Base-by-base conservation (phyloP, 2,329 filamentous ascomycete species). In the Colletotrichum gigasporum region DNA sequence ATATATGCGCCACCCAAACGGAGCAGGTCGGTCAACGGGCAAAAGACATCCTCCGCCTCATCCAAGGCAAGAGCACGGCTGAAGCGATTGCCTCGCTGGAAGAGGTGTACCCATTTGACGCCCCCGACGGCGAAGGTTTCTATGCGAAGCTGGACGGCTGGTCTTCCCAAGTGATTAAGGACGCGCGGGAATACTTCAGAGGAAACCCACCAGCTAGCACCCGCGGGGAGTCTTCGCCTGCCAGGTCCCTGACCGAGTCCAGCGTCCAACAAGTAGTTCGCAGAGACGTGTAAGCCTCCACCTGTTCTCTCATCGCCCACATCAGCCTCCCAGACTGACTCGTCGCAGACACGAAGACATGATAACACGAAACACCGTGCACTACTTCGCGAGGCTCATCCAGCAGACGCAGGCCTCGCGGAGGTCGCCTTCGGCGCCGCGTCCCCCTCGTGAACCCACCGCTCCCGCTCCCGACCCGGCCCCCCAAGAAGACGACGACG, bases 21-120 rank as follows among this genome's bases (percentile, higher is more conserved):
- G 24, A 48, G n/a, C 5, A 26, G 11, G 57, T 58, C 16, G 34
- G 34, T 3, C 37, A 57, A 16, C 47, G 60, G 14, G 52, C 53
- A 3, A 30, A 11, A 4, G 12, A 11, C 3, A 58, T 68, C 8
- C 22, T 54, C 5, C n/a, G 24, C 6, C 51, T 52, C 3, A 51
- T 61, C 30, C 12, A 57, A n/a, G 51, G 39, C 16, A 41, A 37
- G 20, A 50, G 16, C 18, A 28, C 64, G 20, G 44, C 37, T 5
- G 65, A 69, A 9, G 65, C 68, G 26, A 30, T 62, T 9, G 11
- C n/a, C 5, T 6, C 12, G 8, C 34, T 68, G 12, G 44, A 35
- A 5, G 34, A 28, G 9, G 41, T 9, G 11, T 68, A 56, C 20
- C 63, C 58, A 9, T 41, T 64, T 16, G 32, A 35, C 12, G 28